A percentile compares a stretch with the other conserved stretches of the same genome.
Evolutionary conservation across 2,329 filamentous ascomycete genomes (phyloP).

Genomic region (Pseudogymnoascus sp.): DNA sequence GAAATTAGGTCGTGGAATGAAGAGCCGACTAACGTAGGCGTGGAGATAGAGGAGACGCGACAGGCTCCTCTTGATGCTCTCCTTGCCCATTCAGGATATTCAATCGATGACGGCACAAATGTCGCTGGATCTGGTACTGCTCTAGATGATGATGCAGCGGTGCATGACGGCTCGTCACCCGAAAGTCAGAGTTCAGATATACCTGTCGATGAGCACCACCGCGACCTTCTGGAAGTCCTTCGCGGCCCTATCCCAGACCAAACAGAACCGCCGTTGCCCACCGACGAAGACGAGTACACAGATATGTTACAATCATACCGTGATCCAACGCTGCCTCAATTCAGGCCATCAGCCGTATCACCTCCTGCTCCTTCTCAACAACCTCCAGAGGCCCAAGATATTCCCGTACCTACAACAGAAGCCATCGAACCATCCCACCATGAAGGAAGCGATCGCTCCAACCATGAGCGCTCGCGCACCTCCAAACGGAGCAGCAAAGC

Average conservation of each 20-base stretch:
- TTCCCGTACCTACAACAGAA: slow-evolving; percentile 11
- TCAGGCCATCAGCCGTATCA: slow-evolving; percentile 36
- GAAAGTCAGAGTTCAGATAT: not conserved
- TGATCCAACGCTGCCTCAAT: slow-evolving; percentile 62
- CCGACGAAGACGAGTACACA: not conserved
- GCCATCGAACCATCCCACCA: slow-evolving; percentile 14
- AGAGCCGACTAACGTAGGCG: slow-evolving; percentile 18
- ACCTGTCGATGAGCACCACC: not conserved
- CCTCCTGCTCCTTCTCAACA: slow-evolving; percentile 36
- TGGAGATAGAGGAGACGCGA: slow-evolving; percentile 25
- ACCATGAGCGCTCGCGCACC: slow-evolving; percentile 15
- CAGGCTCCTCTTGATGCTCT: slow-evolving; percentile 23
- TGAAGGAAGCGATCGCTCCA: slow-evolving; percentile 19
- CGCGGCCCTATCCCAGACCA: not conserved
- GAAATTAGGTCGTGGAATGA: slow-evolving; percentile 3
- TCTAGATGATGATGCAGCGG: not conserved
- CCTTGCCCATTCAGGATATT: slow-evolving; percentile 22
- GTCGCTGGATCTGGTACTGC: not conserved
- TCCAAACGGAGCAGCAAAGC: slow-evolving; percentile 3
- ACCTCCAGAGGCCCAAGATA: slow-evolving; percentile 17
- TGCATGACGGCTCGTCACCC: not conserved
- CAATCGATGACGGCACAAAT: slow-evolving; percentile 14
- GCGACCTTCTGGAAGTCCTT: slow-evolving; percentile 2
- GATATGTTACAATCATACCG: slow-evolving; percentile 24
- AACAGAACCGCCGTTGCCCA: slow-evolving; percentile 2